phyloP scores from a whole-genome alignment of 768 basidiomycete genomes.

The Suillus occidentalis region DNA sequence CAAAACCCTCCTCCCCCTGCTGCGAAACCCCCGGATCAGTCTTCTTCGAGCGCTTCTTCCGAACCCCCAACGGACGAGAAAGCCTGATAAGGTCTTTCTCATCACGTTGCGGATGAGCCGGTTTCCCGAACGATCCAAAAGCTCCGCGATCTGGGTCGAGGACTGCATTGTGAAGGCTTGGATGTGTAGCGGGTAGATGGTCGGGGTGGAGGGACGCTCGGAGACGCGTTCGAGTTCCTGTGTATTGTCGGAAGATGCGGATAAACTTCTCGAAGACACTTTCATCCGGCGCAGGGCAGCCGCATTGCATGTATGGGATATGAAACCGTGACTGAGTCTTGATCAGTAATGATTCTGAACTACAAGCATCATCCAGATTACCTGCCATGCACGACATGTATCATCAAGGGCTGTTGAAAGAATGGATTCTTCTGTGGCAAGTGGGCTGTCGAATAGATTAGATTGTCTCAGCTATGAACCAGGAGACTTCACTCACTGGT shows the following conservation, averaged over 20 bases:
- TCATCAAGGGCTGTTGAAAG: slow-evolving; percentile 48
- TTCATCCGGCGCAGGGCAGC: slow-evolving; percentile 52
- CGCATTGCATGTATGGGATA: slow-evolving; percentile 57
- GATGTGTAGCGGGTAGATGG: slow-evolving; percentile 51
- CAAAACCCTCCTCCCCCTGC: slow-evolving; percentile 2
- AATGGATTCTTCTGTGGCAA: slow-evolving; percentile 46
- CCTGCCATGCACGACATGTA: slow-evolving; percentile 55
- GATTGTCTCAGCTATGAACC: background rate
- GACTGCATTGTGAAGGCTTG: slow-evolving; percentile 54
- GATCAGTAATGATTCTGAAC: background rate
- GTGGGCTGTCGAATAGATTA: slow-evolving; percentile 38
- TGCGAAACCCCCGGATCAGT: background rate
- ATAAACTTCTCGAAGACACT: slow-evolving; percentile 43
- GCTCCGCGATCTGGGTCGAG: slow-evolving; percentile 33
- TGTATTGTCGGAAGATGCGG: slow-evolving; percentile 29
- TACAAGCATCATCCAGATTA: slow-evolving; percentile 15
- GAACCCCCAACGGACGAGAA: background rate
- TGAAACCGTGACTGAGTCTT: slow-evolving; percentile 43
- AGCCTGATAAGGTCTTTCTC: background rate
- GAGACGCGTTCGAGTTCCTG: slow-evolving; percentile 28
- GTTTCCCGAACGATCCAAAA: slow-evolving; percentile 18
- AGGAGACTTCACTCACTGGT: slow-evolving; percentile 47
- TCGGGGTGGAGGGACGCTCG: slow-evolving; percentile 34
- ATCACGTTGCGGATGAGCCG: background rate
- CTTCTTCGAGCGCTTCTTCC: slow-evolving; percentile 2